Evolutionary conservation across 371 early-diverging fungal genomes (phyloP), one percentile per base, ranked within the genome.

Genomic region (Syncephalastrum monosporum): DNA sequence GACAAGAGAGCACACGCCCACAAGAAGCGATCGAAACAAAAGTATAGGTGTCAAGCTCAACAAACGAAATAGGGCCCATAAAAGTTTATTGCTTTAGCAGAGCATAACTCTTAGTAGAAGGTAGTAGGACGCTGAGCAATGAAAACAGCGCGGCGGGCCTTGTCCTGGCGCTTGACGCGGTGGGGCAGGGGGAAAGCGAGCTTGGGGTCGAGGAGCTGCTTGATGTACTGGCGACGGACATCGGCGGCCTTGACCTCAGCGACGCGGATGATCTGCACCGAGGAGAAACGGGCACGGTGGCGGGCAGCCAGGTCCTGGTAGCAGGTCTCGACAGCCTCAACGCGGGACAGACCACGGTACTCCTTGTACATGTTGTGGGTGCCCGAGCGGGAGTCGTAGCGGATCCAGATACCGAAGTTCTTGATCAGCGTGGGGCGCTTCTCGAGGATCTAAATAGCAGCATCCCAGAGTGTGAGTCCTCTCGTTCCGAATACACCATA

Each of bases 331-430:
- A 99, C 98, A 54, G 98, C 99, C 57, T 86, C 94, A 48, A 83
- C 79, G 69, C 98, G 90, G 74, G 89, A 82, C 74, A 97, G 80
- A 74, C 95, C 96, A 70, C 99, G 91, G 92, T 97, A 96, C 86
- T 99, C 99, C 92, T 98, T 99, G 91, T 98, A 97, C 93, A 98
- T 97, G 91, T 99, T 98, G 91, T 98, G 97, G 65, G 96, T 93
- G 60, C 97, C 97, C 49, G 93, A 95, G 80, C 96, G 95, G 55
- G 96, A 95, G 83, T 96, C 93, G 87, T 97, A 99, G 63, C 95
- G 93, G 68, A 98, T 89, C 91, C 92, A 95, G 85, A 99, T 92
- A 65, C 98, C 98, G 75, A 86, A 99, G 91, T 95, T 99, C 91
- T 98, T 98, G 79, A 96, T 91, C 69, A 81, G 79, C 48, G 82